Evolutionary conservation across 805 yeast genomes (phyloP).

Genomic region (Brettanomyces nanus): DNA sequence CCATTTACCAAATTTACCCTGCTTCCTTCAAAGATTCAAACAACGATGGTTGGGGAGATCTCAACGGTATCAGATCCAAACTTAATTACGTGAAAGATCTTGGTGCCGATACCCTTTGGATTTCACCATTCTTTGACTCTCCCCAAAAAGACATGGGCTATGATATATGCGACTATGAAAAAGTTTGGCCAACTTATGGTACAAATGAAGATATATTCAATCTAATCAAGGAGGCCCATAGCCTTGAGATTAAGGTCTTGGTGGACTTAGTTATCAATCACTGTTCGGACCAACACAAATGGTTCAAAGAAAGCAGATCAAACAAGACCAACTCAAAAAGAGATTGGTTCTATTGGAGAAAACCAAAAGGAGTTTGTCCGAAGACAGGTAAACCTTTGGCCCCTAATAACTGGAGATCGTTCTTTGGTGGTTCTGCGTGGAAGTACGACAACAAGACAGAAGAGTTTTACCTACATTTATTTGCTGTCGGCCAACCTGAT

Average conservation of each 20-base stretch:
- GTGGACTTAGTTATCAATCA: constrained; percentile 54
- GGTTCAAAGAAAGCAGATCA: constrained; percentile 50
- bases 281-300: constrained; percentile 45
- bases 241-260: constrained; percentile 42
- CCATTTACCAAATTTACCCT: constrained; percentile 53
- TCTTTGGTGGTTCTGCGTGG: constrained; percentile 52
- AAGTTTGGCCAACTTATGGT: constrained; percentile 44
- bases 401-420: constrained; percentile 49
- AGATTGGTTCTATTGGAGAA: constrained; percentile 56
- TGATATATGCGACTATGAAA: constrained; percentile 48
- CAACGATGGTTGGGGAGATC: constrained; percentile 52
- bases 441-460: constrained; percentile 43
- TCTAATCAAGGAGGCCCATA: constrained; percentile 38
- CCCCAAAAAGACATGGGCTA: constrained; percentile 61
- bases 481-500: constrained; percentile 50
- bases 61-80: constrained; percentile 43
- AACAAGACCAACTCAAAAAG: constrained; percentile 46
- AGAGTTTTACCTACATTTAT: constrained; percentile 48
- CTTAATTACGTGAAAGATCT: constrained; percentile 40
- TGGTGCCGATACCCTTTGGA: constrained; percentile 34
- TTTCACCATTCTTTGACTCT: constrained; percentile 49
- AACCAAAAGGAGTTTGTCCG: constrained; percentile 32
- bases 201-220: constrained; percentile 43
- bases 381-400: constrained; percentile 44
- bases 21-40: constrained; percentile 53